phyloP scores from a whole-genome alignment of 1,284 basidiomycete genomes.

The Ustilago xerochloae region DNA sequence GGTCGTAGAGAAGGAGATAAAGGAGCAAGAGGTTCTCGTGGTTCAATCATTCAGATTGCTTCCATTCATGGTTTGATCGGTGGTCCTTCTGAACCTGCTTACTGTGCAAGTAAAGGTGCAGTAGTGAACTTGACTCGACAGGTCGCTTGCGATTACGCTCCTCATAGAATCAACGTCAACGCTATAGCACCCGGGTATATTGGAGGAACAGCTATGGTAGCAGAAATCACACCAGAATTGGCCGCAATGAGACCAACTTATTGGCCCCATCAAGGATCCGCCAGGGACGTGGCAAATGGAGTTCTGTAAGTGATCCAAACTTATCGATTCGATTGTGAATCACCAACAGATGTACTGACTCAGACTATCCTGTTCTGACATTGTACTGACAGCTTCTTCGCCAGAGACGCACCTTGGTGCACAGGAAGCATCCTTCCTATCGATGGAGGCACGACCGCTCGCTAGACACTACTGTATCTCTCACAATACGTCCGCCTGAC shows the following conservation, averaged over 20 bases:
- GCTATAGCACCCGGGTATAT: conserved; percentile 47
- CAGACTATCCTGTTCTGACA: no score
- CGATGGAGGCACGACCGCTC: conserved; percentile 49
- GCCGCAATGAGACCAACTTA: conserved; percentile 23
- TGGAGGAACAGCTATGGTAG: conserved; percentile 43
- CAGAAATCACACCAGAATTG: conserved; percentile 31
- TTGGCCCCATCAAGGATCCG: conserved; percentile 47
- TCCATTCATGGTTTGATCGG: conserved; percentile 50
- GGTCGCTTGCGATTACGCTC: conserved; percentile 48
- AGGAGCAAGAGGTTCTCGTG: conserved; percentile 44
- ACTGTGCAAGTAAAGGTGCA: conserved; percentile 43
- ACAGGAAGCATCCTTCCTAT: conserved; percentile 50
- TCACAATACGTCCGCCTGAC: background rate
- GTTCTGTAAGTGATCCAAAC: conserved; percentile 44
- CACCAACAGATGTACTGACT: no score
- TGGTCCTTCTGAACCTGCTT: conserved; percentile 44
- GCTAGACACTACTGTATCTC: conserved; percentile 8
- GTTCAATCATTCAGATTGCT: conserved; percentile 47
- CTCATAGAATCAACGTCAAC: conserved; percentile 48
- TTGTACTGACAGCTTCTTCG: conserved; percentile 45
- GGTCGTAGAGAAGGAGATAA: conserved; percentile 28
- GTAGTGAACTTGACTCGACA: conserved; percentile 47
- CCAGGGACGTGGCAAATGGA: conserved; percentile 40
- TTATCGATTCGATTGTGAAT: no score
- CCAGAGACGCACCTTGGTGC: conserved; percentile 44